A percentile compares a stretch with the other conserved stretches of the same genome.
These are phyloP conservation scores for Kwoniella sp. DNA, from an alignment of 768 basidiomycete genomes.

Conservation along the genomic window DNA sequence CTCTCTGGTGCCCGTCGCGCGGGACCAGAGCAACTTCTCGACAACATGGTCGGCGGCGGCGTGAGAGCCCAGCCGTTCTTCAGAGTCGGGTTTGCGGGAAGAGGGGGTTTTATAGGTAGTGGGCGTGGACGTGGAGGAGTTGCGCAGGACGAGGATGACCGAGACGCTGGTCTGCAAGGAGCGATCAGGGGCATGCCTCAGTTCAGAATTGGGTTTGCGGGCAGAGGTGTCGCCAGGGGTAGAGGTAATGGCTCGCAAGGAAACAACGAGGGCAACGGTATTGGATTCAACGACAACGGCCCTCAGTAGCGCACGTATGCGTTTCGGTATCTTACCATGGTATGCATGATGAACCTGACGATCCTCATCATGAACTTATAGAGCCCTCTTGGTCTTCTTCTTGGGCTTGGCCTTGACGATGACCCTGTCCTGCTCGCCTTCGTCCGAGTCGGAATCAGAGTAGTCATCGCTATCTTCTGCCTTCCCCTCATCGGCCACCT, in stretches of 20 bases:
- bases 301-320: not conserved
- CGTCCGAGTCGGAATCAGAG: conserved; percentile 3
- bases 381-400: conserved; percentile 5
- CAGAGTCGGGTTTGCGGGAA: conserved; percentile 11
- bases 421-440: conserved; percentile 7
- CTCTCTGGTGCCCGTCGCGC: not conserved
- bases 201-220: conserved; percentile 11
- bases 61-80: conserved; percentile 13
- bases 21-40: not conserved
- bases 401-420: conserved; percentile 4
- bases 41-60: not conserved
- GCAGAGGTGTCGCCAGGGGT: not conserved
- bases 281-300: not conserved
- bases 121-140: not conserved
- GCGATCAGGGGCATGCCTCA: not conserved
- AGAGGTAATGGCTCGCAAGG: not conserved
- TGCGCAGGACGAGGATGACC: not conserved
- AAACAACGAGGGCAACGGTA: not conserved
- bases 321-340: not conserved
- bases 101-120: conserved; percentile 1
- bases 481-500: conserved; percentile 22
- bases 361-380: too few species aligned
- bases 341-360: not conserved
- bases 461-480: conserved; percentile 5
- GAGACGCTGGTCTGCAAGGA: not conserved